Evolutionary conservation across 2,329 filamentous ascomycete genomes (phyloP).

Genomic region (Aurifilum marmelostoma): DNA sequence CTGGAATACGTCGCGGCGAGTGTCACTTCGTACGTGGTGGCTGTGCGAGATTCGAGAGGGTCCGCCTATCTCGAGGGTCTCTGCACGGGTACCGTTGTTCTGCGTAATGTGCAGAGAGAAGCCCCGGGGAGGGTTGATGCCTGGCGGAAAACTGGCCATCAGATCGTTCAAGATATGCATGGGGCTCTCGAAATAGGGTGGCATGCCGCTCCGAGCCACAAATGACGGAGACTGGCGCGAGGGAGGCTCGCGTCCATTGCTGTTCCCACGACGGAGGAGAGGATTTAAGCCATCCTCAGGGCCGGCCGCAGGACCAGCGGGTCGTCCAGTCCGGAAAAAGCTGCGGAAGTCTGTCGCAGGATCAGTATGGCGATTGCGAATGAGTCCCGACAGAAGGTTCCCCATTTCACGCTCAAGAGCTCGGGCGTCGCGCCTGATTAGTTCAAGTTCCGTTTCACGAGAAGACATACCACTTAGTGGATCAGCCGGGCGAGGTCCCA

Average conservation of each 20-base stretch:
- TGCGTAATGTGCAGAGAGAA: constrained; percentile 57
- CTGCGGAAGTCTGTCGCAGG: constrained; percentile 49
- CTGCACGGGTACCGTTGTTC: constrained; percentile 47
- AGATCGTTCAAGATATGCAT: constrained; percentile 60
- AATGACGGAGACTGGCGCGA: constrained; percentile 55
- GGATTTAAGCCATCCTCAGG: constrained; percentile 87
- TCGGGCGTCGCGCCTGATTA: constrained; percentile 20
- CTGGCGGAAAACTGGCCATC: constrained; percentile 55
- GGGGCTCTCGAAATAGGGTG: constrained; percentile 51
- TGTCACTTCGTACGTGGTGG: constrained; percentile 51
- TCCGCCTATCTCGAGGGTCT: constrained; percentile 56
- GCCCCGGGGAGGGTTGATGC: constrained; percentile 53
- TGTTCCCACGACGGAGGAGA: constrained; percentile 69
- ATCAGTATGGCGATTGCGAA: constrained; percentile 31
- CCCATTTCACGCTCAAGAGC: constrained; percentile 22
- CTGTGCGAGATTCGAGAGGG: constrained; percentile 38
- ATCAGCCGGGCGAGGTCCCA: constrained; percentile 55
- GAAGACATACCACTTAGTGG: constrained; percentile 51
- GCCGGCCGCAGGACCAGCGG: constrained; percentile 55
- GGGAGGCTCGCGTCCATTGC: constrained; percentile 47
- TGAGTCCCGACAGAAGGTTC: constrained; percentile 20
- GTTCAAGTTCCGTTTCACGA: constrained; percentile 24
- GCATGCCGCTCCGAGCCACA: constrained; percentile 53
- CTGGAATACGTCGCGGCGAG: constrained; percentile 53
- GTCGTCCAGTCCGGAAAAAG: constrained; percentile 54